Base-by-base conservation (phyloP, 345 rosid genomes). In the Chamaenerion angustifolium region DNA sequence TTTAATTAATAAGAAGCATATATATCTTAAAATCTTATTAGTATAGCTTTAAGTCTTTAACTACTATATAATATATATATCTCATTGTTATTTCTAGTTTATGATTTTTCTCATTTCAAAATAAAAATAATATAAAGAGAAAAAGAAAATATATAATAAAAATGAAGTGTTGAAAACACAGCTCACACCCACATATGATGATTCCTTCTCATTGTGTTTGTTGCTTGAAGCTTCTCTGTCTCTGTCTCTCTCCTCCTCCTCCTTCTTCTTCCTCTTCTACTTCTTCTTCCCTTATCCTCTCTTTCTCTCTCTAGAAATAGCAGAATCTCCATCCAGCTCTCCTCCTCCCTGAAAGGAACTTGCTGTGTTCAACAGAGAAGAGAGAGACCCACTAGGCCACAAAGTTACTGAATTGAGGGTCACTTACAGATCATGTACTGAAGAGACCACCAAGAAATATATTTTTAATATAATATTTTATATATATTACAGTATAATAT, bases 161-260 rank as follows among this genome's bases (percentile, higher is more conserved):
- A 45, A 16, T 17, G n/a, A 9, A 43, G 8, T 31, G 16, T 12
- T 44, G n/a, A 48, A 11, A 43, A 18, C 41, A 12, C 37, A 64
- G 62, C 66, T 68, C 60, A 64, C 11, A 40, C 70, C 71, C 14
- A 11, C 14, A 42, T 49, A 69, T 65, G 64, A 59, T 66, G 48
- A 45, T 57, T 51, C 46, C 56, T 63, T 56, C 74, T 78, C 76
- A 79, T 80, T 76, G 71, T 67, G 59, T 66, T 55, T 75, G 82
- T 80, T 71, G 80, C 86, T 82, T 85, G 64, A 82, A 76, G 70
- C 70, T 68, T 68, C 56, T 41, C 41, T 21, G 37, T 16, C 55
- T 49, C 50, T 17, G 42, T 31, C 56, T 65, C 67, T 56, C 42
- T 54, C 52, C 58, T 55, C 25, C 23, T 42, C 43, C 53, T 48